phyloP scores from a whole-genome alignment of 2,329 filamentous ascomycete species.

The Paramyrothecium sp. region DNA sequence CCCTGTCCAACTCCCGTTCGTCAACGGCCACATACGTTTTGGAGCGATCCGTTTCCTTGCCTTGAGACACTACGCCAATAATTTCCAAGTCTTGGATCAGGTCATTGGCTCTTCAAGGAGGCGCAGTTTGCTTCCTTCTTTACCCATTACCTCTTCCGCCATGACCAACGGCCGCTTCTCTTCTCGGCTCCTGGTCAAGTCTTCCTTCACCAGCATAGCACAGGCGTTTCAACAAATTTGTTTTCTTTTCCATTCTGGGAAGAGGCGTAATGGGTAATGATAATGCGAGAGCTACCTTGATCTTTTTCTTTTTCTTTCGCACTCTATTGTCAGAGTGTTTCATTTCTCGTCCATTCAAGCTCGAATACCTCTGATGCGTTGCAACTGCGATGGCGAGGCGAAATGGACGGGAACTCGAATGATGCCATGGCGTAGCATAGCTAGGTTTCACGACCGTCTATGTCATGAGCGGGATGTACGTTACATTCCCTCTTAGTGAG shows the following conservation, averaged over 20 bases:
- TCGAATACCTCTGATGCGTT: too few relatives aligned
- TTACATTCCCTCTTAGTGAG: too few relatives aligned
- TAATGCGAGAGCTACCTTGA: conserved; percentile 9
- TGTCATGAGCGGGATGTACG: too few relatives aligned
- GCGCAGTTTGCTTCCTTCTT: not conserved
- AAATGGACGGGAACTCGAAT: too few relatives aligned
- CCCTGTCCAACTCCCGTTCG: not conserved
- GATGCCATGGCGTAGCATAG: too few relatives aligned
- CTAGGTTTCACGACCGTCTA: too few relatives aligned
- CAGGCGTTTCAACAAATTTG: conserved; percentile 11
- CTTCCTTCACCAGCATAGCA: conserved; percentile 14
- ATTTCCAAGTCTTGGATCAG: not conserved
- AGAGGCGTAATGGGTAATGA: conserved; percentile 16
- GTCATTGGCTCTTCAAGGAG: not conserved
- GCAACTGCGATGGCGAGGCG: too few relatives aligned
- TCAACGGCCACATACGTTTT: not conserved
- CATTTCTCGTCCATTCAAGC: not conserved
- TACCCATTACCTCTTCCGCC: too few relatives aligned
- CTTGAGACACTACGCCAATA: not conserved
- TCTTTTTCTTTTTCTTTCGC: not conserved
- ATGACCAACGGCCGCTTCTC: too few relatives aligned
- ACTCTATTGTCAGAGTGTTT: not conserved
- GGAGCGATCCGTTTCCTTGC: too few relatives aligned
- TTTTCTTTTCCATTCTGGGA: conserved; percentile 1
- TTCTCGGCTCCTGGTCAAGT: too few relatives aligned